Evolutionary conservation across 2,329 filamentous ascomycete genomes (phyloP).

Genomic region (Colletotrichum trifolii): DNA sequence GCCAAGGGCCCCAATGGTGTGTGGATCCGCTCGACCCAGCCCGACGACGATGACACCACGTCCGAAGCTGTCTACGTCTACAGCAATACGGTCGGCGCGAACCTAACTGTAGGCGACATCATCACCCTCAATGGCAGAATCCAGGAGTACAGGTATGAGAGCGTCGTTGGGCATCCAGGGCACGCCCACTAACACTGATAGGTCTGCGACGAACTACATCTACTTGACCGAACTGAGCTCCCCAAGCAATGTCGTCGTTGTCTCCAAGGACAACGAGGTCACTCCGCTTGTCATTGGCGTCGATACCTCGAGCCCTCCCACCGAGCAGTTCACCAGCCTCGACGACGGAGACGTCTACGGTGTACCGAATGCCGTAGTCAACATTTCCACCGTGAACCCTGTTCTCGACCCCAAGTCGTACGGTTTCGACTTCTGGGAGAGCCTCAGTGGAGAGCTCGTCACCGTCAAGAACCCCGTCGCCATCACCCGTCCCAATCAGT

Average conservation of each 20-base stretch:
- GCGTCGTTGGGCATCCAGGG: not conserved
- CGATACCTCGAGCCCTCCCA: conserved; percentile 68
- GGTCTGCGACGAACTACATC: conserved; percentile 66
- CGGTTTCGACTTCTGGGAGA: conserved; percentile 81
- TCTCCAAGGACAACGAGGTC: conserved; percentile 65
- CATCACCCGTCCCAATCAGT: conserved; percentile 70
- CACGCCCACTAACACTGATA: conserved; percentile 38
- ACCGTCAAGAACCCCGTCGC: conserved; percentile 68
- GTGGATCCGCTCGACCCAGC: conserved; percentile 70
- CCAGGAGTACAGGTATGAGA: conserved; percentile 62
- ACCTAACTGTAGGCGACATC: conserved; percentile 70
- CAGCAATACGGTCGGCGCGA: conserved; percentile 59
- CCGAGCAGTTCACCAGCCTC: conserved; percentile 68
- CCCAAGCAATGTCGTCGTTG: conserved; percentile 63
- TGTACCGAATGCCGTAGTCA: conserved; percentile 70
- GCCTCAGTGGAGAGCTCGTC: conserved; percentile 73
- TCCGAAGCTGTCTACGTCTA: conserved; percentile 77
- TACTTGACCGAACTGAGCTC: conserved; percentile 72
- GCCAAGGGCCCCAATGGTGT: conserved; percentile 71
- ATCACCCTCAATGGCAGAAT: conserved; percentile 70
- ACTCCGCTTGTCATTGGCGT: conserved; percentile 70
- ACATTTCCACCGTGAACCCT: conserved; percentile 70
- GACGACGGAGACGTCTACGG: conserved; percentile 74
- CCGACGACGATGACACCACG: conserved; percentile 65
- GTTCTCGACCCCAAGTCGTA: conserved; percentile 69